Evolutionary conservation across 2,329 filamentous ascomycete genomes (phyloP).

Genomic region (Colletotrichum lindemuthianum): DNA sequence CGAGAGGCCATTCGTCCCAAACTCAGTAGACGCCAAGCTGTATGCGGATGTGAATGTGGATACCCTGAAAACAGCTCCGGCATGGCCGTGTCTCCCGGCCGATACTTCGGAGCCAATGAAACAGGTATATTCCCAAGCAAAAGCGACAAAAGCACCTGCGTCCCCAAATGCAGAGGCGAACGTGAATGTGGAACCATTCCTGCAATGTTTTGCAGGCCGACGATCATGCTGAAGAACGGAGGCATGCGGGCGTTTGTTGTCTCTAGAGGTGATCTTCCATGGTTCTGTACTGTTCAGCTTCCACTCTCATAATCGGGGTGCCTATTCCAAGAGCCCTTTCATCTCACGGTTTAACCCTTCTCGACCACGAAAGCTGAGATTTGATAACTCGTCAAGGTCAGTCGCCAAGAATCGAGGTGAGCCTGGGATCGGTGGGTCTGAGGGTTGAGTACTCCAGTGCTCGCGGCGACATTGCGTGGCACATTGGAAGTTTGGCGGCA

Average conservation of each 20-base stretch:
- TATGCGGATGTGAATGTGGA: too few relatives aligned
- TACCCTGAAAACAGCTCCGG: background rate
- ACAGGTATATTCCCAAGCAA: too few relatives aligned
- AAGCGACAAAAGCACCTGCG: too few relatives aligned
- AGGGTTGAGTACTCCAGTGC: too few relatives aligned
- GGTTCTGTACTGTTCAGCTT: slow-evolving; percentile 7
- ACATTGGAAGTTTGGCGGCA: too few relatives aligned
- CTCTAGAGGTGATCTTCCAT: slow-evolving; percentile 7
- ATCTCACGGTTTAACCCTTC: slow-evolving; percentile 8
- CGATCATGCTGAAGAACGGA: background rate
- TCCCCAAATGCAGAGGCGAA: too few relatives aligned
- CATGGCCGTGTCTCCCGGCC: background rate
- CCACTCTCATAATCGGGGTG: background rate
- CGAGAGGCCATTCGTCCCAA: too few relatives aligned
- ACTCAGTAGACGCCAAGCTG: too few relatives aligned
- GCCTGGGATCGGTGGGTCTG: too few relatives aligned
- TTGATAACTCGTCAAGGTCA: background rate
- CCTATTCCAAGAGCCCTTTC: slow-evolving; percentile 1
- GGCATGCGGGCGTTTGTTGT: slow-evolving; percentile 5
- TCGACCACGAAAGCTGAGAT: background rate
- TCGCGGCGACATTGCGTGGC: too few relatives aligned
- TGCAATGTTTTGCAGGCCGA: background rate
- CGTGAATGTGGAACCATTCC: background rate
- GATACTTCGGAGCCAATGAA: too few relatives aligned
- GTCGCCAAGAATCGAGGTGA: background rate